phyloP scores from a whole-genome alignment of 73 alveolate genomes.

The Paramecium tetraurelia region DNA sequence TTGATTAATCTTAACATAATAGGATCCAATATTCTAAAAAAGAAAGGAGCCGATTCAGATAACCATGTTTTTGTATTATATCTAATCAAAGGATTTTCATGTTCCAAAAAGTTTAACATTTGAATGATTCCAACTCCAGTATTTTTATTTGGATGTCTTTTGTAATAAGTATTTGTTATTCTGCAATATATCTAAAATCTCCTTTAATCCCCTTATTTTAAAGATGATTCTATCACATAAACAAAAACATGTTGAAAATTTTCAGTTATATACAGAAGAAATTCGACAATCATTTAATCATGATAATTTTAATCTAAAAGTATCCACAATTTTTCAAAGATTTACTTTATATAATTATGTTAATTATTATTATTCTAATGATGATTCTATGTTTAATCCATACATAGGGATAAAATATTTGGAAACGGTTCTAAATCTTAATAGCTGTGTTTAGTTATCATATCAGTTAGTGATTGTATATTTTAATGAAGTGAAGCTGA shows the following conservation, averaged over 20 bases:
- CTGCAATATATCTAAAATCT: slow-evolving; percentile 43
- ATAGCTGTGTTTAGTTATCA: background rate
- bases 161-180: background rate
- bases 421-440: background rate
- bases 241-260: background rate
- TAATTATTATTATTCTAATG: background rate
- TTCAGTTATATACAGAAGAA: background rate
- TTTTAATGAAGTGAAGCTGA: background rate
- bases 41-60: slow-evolving; percentile 61
- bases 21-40: slow-evolving; percentile 72
- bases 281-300: slow-evolving; percentile 12
- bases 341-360: slow-evolving; percentile 13
- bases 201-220: slow-evolving; percentile 9
- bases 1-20: slow-evolving; percentile 63
- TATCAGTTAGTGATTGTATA: background rate
- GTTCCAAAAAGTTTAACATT: slow-evolving; percentile 70
- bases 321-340: slow-evolving; percentile 31
- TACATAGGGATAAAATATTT: background rate
- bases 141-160: slow-evolving; percentile 50
- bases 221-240: slow-evolving; percentile 14
- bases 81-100: slow-evolving; percentile 73
- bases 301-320: slow-evolving; percentile 37
- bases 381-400: background rate
- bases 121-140: slow-evolving; percentile 72
- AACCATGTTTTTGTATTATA: slow-evolving; percentile 77